Percentiles rank a stretch among this genome's conserved stretches.
Conservation (phyloP, 1,284 basidiomycete genomes). For the Termitomyces sp. region DNA sequence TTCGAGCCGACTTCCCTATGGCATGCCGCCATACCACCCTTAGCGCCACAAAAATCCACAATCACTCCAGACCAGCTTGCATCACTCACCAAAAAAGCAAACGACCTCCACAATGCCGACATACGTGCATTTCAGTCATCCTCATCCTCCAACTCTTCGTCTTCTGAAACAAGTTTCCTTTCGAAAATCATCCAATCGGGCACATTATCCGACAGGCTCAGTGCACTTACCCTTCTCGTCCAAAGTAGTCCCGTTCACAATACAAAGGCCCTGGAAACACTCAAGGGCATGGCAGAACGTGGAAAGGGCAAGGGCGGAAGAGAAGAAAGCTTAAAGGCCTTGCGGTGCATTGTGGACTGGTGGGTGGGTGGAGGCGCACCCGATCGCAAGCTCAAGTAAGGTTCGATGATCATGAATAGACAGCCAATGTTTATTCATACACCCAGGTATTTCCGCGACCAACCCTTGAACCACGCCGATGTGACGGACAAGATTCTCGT, state of each 20-base stretch:
- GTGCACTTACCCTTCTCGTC: slow-evolving; percentile 87
- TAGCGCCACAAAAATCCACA: slow-evolving; percentile 26
- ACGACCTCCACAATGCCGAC: slow-evolving; percentile 48
- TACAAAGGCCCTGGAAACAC: slow-evolving; percentile 70
- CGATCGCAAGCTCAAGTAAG: slow-evolving; percentile 77
- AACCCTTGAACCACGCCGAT: slow-evolving; percentile 66
- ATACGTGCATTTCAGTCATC: slow-evolving; percentile 42
- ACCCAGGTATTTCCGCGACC: slow-evolving; percentile 86
- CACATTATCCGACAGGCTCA: slow-evolving; percentile 91
- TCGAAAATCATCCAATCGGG: slow-evolving; percentile 81
- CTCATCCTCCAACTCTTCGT: slow-evolving; percentile 32
- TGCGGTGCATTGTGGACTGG: slow-evolving; percentile 94
- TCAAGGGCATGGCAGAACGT: slow-evolving; percentile 73
- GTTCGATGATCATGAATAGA: slow-evolving; percentile 11
- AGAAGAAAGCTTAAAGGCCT: slow-evolving; percentile 86
- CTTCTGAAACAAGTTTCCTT: slow-evolving; percentile 78
- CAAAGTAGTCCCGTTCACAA: slow-evolving; percentile 92
- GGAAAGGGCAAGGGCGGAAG: slow-evolving; percentile 81
- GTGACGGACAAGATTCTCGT: slow-evolving; percentile 75
- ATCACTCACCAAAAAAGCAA: slow-evolving; percentile 45
- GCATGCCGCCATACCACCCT: slow-evolving; percentile 44
- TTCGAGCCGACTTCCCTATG: slow-evolving; percentile 55
- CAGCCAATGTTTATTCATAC: neutral
- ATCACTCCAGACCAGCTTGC: slow-evolving; percentile 42
- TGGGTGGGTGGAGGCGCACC: slow-evolving; percentile 88